phyloP scores from a whole-genome alignment of 495 filamentous ascomycete species.

The Mycothermus thermophilus region DNA sequence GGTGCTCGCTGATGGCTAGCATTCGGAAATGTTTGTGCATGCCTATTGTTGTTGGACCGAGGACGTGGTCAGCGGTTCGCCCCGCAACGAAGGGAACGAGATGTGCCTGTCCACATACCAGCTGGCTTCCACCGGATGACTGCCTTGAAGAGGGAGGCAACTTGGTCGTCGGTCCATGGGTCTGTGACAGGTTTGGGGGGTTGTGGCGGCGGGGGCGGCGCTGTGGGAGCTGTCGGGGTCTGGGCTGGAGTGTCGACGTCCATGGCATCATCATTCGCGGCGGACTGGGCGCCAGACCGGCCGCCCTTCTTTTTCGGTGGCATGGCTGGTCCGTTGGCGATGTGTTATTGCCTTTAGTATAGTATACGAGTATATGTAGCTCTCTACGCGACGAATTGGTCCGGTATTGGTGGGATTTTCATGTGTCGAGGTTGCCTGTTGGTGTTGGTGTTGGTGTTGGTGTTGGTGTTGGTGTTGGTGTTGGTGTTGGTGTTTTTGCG shows the following conservation, averaged over 20 bases:
- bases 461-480: too few species aligned
- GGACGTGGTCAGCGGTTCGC: conserved; percentile 5
- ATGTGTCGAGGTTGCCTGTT: background rate
- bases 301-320: conserved; percentile 55
- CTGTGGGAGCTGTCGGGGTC: conserved; percentile 28
- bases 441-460: too few species aligned
- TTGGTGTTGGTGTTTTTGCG: too few species aligned
- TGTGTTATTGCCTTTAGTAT: background rate
- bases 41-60: conserved; percentile 47
- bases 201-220: conserved; percentile 14
- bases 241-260: conserved; percentile 34
- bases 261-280: conserved; percentile 39
- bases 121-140: conserved; percentile 87
- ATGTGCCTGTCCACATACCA: conserved; percentile 52
- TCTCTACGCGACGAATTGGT: too few species aligned
- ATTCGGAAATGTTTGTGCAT: conserved; percentile 98
- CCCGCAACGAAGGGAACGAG: background rate
- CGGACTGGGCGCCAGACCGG: conserved; percentile 25
- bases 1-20: conserved; percentile 71
- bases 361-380: too few species aligned
- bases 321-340: conserved; percentile 36
- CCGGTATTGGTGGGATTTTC: too few species aligned
- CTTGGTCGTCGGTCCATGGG: conserved; percentile 90
- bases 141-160: conserved; percentile 79
- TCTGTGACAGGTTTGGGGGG: conserved; percentile 39